Conservation (phyloP, 352 stramenopile genomes). For the Globisporangium spinosum region DNA sequence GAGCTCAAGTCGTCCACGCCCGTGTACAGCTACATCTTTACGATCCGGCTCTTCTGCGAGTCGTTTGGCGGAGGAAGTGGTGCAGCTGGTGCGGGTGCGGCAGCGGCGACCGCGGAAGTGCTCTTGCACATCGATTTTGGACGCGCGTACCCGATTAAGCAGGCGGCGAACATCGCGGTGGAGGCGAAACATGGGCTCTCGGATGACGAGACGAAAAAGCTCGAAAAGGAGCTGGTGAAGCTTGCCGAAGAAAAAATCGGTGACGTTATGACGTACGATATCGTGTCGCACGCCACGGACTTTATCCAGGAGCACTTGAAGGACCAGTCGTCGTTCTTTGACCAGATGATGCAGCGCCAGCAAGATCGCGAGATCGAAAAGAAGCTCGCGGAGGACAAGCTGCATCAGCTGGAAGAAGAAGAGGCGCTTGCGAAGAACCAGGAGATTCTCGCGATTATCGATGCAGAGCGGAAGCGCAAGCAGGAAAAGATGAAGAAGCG, state of each 20-base stretch:
- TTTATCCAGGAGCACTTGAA: constrained; percentile 82
- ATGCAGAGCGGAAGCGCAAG: constrained; percentile 66
- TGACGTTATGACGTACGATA: constrained; percentile 77
- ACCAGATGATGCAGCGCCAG: constrained; percentile 85
- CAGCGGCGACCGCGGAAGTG: constrained; percentile 52
- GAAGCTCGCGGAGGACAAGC: constrained; percentile 54
- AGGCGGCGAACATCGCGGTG: constrained; percentile 64
- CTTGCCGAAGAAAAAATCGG: constrained; percentile 65
- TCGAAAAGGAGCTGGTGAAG: constrained; percentile 53
- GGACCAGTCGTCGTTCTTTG: constrained; percentile 84
- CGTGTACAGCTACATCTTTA: constrained; percentile 83
- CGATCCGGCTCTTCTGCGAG: constrained; percentile 68
- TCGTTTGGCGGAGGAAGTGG: constrained; percentile 14
- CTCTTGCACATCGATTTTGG: constrained; percentile 73
- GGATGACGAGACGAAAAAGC: constrained; percentile 52
- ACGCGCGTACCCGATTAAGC: constrained; percentile 58
- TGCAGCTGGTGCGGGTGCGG: constrained; percentile 12
- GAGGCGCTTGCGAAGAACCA: constrained; percentile 62
- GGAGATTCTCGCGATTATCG: constrained; percentile 75
- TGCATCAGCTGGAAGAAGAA: constrained; percentile 54
- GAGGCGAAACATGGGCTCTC: constrained; percentile 70
- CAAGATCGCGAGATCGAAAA: constrained; percentile 58
- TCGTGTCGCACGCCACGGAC: constrained; percentile 77
- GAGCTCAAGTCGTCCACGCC: constrained; percentile 65
- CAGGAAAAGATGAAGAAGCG: constrained; percentile 58